phyloP scores from a whole-genome alignment of 257 asterid genomes.

The Cynanchum wilfordii region DNA sequence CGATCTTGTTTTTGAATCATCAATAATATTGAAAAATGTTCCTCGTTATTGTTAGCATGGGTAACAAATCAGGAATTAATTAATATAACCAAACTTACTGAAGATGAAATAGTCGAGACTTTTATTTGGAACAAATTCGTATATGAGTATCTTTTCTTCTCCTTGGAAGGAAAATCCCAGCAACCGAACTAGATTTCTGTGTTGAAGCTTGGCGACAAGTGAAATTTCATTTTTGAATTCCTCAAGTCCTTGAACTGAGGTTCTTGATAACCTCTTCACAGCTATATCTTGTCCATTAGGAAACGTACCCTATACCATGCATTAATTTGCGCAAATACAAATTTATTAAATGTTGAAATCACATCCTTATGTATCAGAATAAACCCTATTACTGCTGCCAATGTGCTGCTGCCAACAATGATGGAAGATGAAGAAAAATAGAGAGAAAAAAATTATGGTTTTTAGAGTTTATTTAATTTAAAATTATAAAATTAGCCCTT shows the following conservation, averaged over 20 bases:
- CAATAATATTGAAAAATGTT: not conserved
- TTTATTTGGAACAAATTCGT: conserved; percentile 24
- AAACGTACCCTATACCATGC: conserved; percentile 17
- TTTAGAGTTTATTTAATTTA: no score
- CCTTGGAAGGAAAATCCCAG: conserved; percentile 21
- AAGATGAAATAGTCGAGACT: conserved; percentile 28
- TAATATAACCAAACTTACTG: conserved; percentile 4
- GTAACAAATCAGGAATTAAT: not conserved
- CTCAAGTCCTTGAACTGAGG: conserved; percentile 21
- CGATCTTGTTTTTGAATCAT: conserved; percentile 5
- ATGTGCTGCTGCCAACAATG: no score
- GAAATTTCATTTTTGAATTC: conserved; percentile 29
- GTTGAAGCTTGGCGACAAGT: conserved; percentile 29
- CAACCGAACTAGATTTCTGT: conserved; percentile 25
- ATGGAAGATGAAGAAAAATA: no score
- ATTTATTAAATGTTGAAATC: no score
- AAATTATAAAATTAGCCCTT: no score
- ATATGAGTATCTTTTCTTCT: conserved; percentile 20
- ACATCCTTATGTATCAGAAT: no score
- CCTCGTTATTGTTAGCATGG: not conserved
- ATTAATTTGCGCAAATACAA: no score
- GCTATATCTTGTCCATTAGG: conserved; percentile 23
- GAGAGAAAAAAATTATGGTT: no score
- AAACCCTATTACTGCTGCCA: no score
- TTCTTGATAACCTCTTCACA: conserved; percentile 24